phyloP scores from a whole-genome alignment of 352 stramenopile genomes.

The Phytophthora pluvialis region DNA sequence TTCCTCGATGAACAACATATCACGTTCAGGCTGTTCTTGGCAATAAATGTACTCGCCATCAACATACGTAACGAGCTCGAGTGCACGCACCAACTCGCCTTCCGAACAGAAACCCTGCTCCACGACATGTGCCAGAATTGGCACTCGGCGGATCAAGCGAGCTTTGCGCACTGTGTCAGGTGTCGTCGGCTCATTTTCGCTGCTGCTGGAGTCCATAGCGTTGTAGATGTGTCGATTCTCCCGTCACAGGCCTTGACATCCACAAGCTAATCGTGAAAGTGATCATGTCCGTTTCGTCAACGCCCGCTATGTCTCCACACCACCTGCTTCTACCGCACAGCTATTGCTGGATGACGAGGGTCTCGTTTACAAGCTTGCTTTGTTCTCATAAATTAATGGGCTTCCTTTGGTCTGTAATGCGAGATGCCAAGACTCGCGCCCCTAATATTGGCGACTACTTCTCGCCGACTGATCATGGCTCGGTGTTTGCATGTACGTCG shows the following conservation, averaged over 20 bases:
- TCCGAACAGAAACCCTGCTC: slow-evolving; percentile 55
- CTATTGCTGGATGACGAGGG: slow-evolving; percentile 20
- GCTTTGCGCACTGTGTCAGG: slow-evolving; percentile 52
- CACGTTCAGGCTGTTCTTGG: slow-evolving; percentile 62
- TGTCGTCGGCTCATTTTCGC: slow-evolving; percentile 16
- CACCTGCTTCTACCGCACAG: background rate
- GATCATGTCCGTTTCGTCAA: slow-evolving; percentile 22
- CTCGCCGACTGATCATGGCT: slow-evolving; percentile 23
- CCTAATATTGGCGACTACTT: slow-evolving; percentile 26
- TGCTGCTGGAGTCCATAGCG: slow-evolving; percentile 22
- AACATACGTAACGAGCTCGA: slow-evolving; percentile 41
- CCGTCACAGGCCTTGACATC: background rate
- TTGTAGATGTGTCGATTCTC: background rate
- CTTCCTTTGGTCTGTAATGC: slow-evolving; percentile 20
- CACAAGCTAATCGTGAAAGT: slow-evolving; percentile 12
- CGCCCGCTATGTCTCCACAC: background rate
- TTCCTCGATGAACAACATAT: slow-evolving; percentile 77
- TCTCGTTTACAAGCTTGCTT: slow-evolving; percentile 23
- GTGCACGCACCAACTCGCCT: slow-evolving; percentile 44
- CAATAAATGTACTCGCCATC: slow-evolving; percentile 74
- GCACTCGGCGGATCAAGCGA: slow-evolving; percentile 50
- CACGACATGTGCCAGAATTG: slow-evolving; percentile 56
- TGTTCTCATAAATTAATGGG: slow-evolving; percentile 41
- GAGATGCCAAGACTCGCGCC: slow-evolving; percentile 15
- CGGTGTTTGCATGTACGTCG: slow-evolving; percentile 17